Evolutionary conservation across 192 early-diverging fungal genomes (phyloP).

Genomic region (Coemansia sp.): DNA sequence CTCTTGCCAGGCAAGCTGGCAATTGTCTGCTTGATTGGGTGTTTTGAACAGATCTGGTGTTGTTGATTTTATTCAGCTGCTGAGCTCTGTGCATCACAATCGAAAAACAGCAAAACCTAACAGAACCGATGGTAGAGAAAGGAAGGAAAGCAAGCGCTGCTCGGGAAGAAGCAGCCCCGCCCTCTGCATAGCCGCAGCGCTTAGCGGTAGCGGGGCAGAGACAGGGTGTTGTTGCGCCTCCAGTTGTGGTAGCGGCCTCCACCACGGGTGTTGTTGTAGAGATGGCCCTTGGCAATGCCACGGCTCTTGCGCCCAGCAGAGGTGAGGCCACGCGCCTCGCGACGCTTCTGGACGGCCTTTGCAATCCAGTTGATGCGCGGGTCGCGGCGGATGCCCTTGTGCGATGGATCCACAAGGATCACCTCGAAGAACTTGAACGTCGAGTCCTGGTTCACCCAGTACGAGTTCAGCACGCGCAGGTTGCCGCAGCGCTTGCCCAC

Average conservation of each 20-base stretch:
- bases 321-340: conserved; percentile 97
- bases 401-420: conserved; percentile 94
- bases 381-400: conserved; percentile 99
- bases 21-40: no score
- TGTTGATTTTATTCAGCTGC: neutral
- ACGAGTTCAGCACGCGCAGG: conserved; percentile 98
- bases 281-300: conserved; percentile 95
- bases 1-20: no score
- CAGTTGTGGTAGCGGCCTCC: conserved; percentile 92
- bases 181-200: conserved; percentile 1
- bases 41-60: no score
- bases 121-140: neutral
- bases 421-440: conserved; percentile 99
- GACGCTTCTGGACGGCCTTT: conserved; percentile 97
- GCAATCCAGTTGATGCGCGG: conserved; percentile 99
- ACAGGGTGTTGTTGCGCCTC: conserved; percentile 94
- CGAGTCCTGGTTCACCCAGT: conserved; percentile 99
- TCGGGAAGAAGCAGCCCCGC: no score
- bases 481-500: conserved; percentile 96
- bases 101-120: neutral
- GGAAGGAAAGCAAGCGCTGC: neutral
- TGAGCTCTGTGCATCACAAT: neutral
- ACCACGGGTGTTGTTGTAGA: conserved; percentile 95
- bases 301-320: conserved; percentile 96
- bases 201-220: conserved; percentile 93